phyloP scores from a whole-genome alignment of 176 grass and related monocot genomes.

The Ampelocalamus luodianensis region DNA sequence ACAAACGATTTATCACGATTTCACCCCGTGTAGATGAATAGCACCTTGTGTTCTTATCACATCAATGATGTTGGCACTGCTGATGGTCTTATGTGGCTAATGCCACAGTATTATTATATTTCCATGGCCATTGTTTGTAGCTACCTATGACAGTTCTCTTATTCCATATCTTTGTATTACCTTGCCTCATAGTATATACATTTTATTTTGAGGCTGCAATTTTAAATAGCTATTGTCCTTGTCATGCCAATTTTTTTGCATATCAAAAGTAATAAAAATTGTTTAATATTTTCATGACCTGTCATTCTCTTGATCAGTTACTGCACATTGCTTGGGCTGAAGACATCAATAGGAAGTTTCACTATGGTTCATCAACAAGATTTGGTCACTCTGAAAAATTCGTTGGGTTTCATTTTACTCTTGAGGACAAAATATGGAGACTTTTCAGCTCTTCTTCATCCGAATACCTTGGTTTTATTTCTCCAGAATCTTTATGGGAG shows the following conservation, averaged over 20 bases:
- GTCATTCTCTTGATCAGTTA: constrained; percentile 34
- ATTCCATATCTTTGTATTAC: no score
- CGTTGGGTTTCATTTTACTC: constrained; percentile 40
- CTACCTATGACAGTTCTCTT: no score
- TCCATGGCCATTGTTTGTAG: no score
- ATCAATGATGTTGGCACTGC: no score
- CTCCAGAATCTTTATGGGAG: constrained; percentile 89
- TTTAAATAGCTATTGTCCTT: no score
- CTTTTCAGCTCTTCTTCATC: constrained; percentile 64
- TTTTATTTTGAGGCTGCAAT: no score
- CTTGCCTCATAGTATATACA: no score
- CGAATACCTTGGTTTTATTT: constrained; percentile 38
- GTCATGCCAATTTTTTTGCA: neutral
- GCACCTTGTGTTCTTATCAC: no score
- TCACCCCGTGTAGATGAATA: no score
- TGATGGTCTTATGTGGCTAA: no score
- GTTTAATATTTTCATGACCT: constrained; percentile 9
- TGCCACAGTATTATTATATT: no score
- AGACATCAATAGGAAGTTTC: constrained; percentile 42
- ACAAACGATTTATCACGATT: no score
- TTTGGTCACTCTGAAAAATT: constrained; percentile 40
- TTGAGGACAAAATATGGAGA: constrained; percentile 48
- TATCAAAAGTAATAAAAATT: constrained; percentile 20
- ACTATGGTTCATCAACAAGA: constrained; percentile 40
- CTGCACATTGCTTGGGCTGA: constrained; percentile 51